Base-by-base conservation (phyloP, 2,329 filamentous ascomycete genomes). In the Fusarium chuoi region DNA sequence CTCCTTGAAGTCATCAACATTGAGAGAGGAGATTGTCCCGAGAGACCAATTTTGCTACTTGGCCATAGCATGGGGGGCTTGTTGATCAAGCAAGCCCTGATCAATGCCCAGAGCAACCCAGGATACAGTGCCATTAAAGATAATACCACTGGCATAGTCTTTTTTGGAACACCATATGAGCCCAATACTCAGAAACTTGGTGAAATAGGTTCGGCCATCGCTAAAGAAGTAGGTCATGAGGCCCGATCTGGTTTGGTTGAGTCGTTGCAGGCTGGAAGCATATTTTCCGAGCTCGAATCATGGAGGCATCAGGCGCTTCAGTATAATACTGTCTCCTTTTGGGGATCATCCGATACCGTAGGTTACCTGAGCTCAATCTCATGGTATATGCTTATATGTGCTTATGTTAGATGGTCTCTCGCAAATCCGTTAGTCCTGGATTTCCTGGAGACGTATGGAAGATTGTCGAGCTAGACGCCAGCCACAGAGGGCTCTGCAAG, bases 331-430 rank as follows among this genome's bases (percentile, higher is more conserved):
- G 30, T 51, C 17, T 35, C 30, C 15, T 51, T 35, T 18, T 51
- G 48, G 48, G 48, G 48, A 6, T 7, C 48, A 7, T 4, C 48
- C 3, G 48, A 51, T 24, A 35, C 22, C 12, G 48, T 51, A 35
- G 0, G 48, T 10, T 3, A 20, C 6, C 11, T 24, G 2, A 14
- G 0, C 4, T 2, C 11, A 6, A 35, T 14, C 3, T 11, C 7
- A 7, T 1, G 5, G 6, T 6, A 10, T 6, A n/a, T 35, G 4
- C 30, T 51, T 18, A 35, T 12, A 2, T 20, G 1, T 3, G 20
- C 7, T 0, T 7, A 0, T 18, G 11, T 6, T 6, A 51, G 48
- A n/a, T 35, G 2, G 30, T 20, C 5, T 10, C 48, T n/a, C 30
- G 48, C 7, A 14, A 35, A 0, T 10, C 6, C 5, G 30, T n/a